Conservation (phyloP, 192 early-diverging fungal genomes). For the Thamnidium elegans region DNA sequence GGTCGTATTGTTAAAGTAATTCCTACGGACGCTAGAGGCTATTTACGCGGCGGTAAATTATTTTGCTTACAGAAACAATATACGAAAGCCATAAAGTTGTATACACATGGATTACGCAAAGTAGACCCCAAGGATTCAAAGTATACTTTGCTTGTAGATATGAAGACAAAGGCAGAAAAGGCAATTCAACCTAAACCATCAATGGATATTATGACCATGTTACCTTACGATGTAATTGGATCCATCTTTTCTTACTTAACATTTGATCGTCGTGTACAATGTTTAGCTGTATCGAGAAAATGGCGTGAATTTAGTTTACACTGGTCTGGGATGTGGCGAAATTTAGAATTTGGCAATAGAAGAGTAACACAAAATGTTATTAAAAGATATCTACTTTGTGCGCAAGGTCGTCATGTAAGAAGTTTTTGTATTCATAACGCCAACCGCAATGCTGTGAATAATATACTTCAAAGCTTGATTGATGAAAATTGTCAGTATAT, state of each 20-base stretch:
- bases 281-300: conserved; percentile 3
- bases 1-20: neutral
- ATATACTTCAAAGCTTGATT: conserved; percentile 5
- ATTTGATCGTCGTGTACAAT: conserved; percentile 5
- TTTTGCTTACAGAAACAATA: neutral
- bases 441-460: neutral
- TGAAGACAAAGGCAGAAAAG: conserved; percentile 1
- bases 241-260: conserved; percentile 7
- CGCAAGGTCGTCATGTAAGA: conserved; percentile 8
- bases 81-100: neutral
- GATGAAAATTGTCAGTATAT: conserved; percentile 9
- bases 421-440: neutral
- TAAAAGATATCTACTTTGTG: conserved; percentile 4
- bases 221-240: conserved; percentile 12
- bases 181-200: neutral
- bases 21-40: conserved; percentile 10
- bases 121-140: neutral
- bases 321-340: conserved; percentile 19
- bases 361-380: neutral
- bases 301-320: conserved; percentile 12
- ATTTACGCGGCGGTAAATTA: conserved; percentile 6
- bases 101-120: neutral
- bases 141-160: neutral
- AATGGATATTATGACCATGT: conserved; percentile 8
- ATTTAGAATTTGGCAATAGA: conserved; percentile 7